phyloP scores from a whole-genome alignment of 2,329 filamentous ascomycete genomes.

The Alternaria rosae region DNA sequence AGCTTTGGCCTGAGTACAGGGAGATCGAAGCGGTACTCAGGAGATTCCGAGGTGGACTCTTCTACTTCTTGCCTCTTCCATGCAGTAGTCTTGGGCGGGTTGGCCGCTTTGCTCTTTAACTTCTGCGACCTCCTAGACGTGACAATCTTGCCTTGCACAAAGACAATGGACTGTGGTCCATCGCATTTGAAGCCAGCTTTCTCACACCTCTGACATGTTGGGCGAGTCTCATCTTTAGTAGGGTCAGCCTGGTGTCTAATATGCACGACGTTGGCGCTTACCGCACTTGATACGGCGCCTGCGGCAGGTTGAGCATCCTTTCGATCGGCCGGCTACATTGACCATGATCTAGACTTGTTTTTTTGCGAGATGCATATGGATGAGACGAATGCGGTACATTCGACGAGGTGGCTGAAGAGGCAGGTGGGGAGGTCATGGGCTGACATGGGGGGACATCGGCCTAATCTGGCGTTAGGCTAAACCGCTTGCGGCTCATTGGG shows the following conservation, averaged over 20 bases:
- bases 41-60: neutral
- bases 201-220: conserved; percentile 36
- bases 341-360: conserved; percentile 29
- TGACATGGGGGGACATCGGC: neutral
- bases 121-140: conserved; percentile 31
- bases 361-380: neutral
- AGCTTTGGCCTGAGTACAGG: conserved; percentile 5
- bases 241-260: conserved; percentile 8
- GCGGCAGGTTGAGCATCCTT: conserved; percentile 43
- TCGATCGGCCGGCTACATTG: conserved; percentile 42
- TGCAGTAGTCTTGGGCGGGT: neutral
- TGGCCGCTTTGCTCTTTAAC: neutral
- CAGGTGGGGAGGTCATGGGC: neutral
- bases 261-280: conserved; percentile 19
- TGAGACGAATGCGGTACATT: neutral
- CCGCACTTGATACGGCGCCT: conserved; percentile 42
- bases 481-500: conserved; percentile 35
- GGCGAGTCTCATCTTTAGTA: conserved; percentile 34
- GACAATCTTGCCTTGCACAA: conserved; percentile 37
- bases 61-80: conserved; percentile 2
- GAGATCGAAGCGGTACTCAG: neutral
- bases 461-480: conserved; percentile 18
- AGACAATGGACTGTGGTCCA: conserved; percentile 32
- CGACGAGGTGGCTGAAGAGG: conserved; percentile 6
- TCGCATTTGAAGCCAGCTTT: conserved; percentile 33